phyloP scores from a whole-genome alignment of 768 basidiomycete genomes.

The Leucosporidium yakuticum region DNA sequence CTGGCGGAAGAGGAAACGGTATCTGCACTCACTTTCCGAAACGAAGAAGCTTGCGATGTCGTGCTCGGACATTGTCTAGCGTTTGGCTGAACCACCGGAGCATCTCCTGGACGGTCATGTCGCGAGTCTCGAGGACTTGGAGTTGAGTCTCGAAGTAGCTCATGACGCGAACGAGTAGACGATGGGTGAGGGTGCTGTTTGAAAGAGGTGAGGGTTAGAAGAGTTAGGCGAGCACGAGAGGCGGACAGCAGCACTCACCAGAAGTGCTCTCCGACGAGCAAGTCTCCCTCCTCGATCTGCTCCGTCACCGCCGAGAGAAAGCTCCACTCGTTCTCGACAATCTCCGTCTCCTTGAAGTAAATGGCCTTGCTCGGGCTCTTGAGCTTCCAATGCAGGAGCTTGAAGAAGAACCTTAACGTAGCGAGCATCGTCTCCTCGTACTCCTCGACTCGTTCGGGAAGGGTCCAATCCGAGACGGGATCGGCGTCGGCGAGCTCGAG shows the following conservation, averaged over 20 bases:
- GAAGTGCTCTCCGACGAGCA: constrained; percentile 88
- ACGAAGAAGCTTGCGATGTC: constrained; percentile 88
- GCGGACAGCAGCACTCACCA: constrained; percentile 56
- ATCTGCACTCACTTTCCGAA: constrained; percentile 58
- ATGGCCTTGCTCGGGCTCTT: constrained; percentile 86
- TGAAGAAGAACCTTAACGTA: constrained; percentile 82
- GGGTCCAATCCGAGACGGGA: constrained; percentile 75
- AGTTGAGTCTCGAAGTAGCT: constrained; percentile 95
- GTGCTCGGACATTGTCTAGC: constrained; percentile 79
- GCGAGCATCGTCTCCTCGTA: constrained; percentile 86
- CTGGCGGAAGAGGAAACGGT: constrained; percentile 13
- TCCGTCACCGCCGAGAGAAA: constrained; percentile 89
- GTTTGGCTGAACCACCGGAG: constrained; percentile 87
- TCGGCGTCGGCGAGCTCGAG: constrained; percentile 84
- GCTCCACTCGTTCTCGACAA: constrained; percentile 93
- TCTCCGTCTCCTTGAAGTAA: constrained; percentile 95
- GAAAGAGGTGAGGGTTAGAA: background rate
- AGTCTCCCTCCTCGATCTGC: constrained; percentile 76
- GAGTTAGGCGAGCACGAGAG: background rate
- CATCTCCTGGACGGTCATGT: constrained; percentile 75
- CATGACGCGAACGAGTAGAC: constrained; percentile 82
- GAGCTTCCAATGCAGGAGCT: constrained; percentile 88
- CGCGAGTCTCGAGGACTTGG: constrained; percentile 47
- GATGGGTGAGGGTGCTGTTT: constrained; percentile 78
- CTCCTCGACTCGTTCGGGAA: constrained; percentile 78